Evolutionary conservation across 495 filamentous ascomycete genomes (phyloP).

Genomic region (Mycothermus thermophilus): DNA sequence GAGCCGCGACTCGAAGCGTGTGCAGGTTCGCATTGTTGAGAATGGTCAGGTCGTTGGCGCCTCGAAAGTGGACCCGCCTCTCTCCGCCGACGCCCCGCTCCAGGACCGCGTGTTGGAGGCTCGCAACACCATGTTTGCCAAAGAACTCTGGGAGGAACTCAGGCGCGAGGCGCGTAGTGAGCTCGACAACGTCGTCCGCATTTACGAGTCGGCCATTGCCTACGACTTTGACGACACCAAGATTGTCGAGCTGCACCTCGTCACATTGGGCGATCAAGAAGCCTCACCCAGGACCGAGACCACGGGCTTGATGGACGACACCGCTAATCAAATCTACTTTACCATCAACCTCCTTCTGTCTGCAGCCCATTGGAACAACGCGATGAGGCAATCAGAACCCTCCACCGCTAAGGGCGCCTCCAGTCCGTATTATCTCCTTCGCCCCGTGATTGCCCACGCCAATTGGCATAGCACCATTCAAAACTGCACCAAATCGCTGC

Average conservation of each 20-base stretch:
- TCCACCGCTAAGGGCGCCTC: conserved; percentile 25
- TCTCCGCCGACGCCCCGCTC: conserved; percentile 24
- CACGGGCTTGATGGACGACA: conserved; percentile 17
- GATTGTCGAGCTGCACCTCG: conserved; percentile 39
- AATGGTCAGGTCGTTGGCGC: conserved; percentile 36
- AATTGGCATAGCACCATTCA: conserved; percentile 39
- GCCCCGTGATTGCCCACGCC: conserved; percentile 49
- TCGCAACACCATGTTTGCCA: conserved; percentile 75
- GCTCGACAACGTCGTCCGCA: conserved; percentile 48
- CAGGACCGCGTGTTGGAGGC: conserved; percentile 64
- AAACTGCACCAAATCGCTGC: conserved; percentile 8
- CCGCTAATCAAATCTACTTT: conserved; percentile 46
- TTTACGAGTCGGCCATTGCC: conserved; percentile 42
- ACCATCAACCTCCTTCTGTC: conserved; percentile 51
- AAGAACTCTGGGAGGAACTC: conserved; percentile 90
- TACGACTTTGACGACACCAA: conserved; percentile 34
- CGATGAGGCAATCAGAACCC: conserved; percentile 24
- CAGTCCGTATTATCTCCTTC: conserved; percentile 47
- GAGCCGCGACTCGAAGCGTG: conserved; percentile 39
- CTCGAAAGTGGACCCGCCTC: conserved; percentile 30
- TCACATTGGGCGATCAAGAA: conserved; percentile 31
- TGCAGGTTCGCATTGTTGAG: conserved; percentile 47
- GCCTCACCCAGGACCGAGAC: conserved; percentile 3
- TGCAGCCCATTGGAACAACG: conserved; percentile 54
- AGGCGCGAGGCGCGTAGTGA: conserved; percentile 63